Evolutionary conservation across 2,329 filamentous ascomycete species (phyloP).

Genomic region (Talaromyces sp.): DNA sequence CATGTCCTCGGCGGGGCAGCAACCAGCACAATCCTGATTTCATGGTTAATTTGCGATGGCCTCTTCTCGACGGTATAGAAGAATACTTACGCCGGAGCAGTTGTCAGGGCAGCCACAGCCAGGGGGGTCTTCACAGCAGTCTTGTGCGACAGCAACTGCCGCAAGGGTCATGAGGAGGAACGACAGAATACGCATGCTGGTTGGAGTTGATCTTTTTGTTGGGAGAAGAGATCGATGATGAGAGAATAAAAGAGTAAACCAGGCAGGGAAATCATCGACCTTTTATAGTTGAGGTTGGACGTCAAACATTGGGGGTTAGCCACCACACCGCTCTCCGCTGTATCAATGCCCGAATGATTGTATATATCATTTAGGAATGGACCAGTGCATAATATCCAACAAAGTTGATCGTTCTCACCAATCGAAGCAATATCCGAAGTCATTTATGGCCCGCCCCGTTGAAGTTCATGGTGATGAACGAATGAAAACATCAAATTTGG

Average conservation of each 20-base stretch:
- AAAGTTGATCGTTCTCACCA: background rate
- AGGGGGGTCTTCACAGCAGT: slow-evolving; percentile 5
- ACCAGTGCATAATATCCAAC: background rate
- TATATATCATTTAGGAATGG: background rate
- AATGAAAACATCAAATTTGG: background rate
- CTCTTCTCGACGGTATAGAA: background rate
- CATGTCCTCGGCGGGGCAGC: slow-evolving; percentile 4
- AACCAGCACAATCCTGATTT: slow-evolving; percentile 2
- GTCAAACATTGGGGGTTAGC: background rate
- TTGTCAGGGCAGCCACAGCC: slow-evolving; percentile 3
- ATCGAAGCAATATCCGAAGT: background rate
- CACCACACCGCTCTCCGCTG: background rate
- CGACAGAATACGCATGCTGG: background rate
- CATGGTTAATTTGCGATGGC: background rate
- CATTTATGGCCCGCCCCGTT: background rate
- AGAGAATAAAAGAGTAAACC: background rate
- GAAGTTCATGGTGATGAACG: background rate
- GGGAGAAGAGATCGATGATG: background rate
- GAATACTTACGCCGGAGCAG: slow-evolving; percentile 1
- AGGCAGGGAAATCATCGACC: background rate
- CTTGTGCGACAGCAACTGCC: slow-evolving; percentile 1
- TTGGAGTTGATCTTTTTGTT: background rate
- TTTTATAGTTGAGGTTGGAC: background rate
- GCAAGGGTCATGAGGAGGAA: slow-evolving; percentile 1
- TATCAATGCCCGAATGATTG: background rate